Percentiles rank a stretch among this genome's conserved stretches.
phyloP scores from a whole-genome alignment of 768 basidiomycete genomes.

The Royoungia palumana region DNA sequence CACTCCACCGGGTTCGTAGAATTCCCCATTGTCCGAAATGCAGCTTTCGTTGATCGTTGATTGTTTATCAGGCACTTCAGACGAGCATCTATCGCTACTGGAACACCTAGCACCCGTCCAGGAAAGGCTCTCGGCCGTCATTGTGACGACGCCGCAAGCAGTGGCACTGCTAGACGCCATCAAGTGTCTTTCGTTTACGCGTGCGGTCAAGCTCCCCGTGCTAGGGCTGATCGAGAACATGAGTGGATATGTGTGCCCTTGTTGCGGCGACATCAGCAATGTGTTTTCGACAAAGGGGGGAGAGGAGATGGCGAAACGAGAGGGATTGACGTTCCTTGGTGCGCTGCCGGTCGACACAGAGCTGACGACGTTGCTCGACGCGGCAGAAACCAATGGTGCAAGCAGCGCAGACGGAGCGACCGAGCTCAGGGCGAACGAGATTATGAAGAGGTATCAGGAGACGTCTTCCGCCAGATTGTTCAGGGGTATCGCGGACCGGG shows the following conservation, averaged over 20 bases:
- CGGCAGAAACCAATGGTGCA: slow-evolving; percentile 37
- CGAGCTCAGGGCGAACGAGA: slow-evolving; percentile 38
- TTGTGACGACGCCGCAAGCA: slow-evolving; percentile 97
- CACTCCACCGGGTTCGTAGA: slow-evolving; percentile 85
- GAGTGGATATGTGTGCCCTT: slow-evolving; percentile 97
- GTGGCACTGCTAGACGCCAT: slow-evolving; percentile 93
- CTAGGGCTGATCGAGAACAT: slow-evolving; percentile 96
- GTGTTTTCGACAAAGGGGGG: slow-evolving; percentile 95
- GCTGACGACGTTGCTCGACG: slow-evolving; percentile 82
- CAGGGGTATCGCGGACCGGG: slow-evolving; percentile 47
- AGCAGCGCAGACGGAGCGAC: slow-evolving; percentile 22
- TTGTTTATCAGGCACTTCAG: slow-evolving; percentile 77
- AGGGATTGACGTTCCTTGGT: slow-evolving; percentile 76
- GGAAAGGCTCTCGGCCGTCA: slow-evolving; percentile 72
- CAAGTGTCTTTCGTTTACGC: slow-evolving; percentile 96
- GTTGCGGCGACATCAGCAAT: slow-evolving; percentile 93
- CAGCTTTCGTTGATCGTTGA: slow-evolving; percentile 2
- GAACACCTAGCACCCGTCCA: slow-evolving; percentile 90
- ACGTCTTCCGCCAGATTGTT: slow-evolving; percentile 75
- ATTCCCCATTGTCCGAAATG: slow-evolving; percentile 1
- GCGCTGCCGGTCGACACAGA: slow-evolving; percentile 91
- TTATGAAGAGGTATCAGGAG: slow-evolving; percentile 59
- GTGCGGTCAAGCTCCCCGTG: slow-evolving; percentile 80
- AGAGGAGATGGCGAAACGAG: slow-evolving; percentile 76
- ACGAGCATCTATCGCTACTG: slow-evolving; percentile 94